phyloP scores from a whole-genome alignment of 768 basidiomycete species.

The Boletus tylopilopsis region DNA sequence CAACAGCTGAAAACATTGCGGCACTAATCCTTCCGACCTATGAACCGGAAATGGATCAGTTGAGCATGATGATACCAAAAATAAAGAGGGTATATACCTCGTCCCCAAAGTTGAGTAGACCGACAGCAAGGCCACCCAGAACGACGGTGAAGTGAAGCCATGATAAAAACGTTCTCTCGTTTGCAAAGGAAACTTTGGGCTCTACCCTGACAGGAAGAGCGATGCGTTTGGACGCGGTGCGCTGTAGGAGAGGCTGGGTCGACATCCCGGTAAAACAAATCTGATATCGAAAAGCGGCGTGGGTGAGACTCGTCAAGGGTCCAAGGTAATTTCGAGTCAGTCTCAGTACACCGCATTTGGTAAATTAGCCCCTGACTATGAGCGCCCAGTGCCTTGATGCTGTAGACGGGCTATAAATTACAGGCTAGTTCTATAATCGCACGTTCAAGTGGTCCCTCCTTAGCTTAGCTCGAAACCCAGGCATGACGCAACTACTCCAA shows the following conservation, averaged over 20 bases:
- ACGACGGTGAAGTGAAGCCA: constrained; percentile 99
- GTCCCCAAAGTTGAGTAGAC: constrained; percentile 96
- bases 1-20: constrained; percentile 92
- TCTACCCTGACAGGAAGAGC: constrained; percentile 94
- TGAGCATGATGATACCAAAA: background rate
- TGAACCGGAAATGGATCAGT: background rate
- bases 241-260: constrained; percentile 94
- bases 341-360: constrained; percentile 1
- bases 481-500: constrained; percentile 12
- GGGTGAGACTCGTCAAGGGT: background rate
- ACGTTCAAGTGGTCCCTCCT: background rate
- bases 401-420: too few species aligned
- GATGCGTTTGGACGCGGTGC: constrained; percentile 91
- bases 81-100: constrained; percentile 45
- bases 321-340: constrained; percentile 14
- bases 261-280: constrained; percentile 57
- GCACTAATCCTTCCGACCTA: constrained; percentile 95
- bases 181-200: constrained; percentile 93
- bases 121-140: constrained; percentile 92
- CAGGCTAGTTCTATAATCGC: constrained; percentile 12
- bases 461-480: background rate
- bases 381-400: too few species aligned
- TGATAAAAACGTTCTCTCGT: constrained; percentile 94
- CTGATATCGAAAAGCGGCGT: background rate
- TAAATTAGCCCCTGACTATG: constrained; percentile 22